Evolutionary conservation across 1,284 basidiomycete genomes (phyloP).

Genomic region (Trametes polyzona): DNA sequence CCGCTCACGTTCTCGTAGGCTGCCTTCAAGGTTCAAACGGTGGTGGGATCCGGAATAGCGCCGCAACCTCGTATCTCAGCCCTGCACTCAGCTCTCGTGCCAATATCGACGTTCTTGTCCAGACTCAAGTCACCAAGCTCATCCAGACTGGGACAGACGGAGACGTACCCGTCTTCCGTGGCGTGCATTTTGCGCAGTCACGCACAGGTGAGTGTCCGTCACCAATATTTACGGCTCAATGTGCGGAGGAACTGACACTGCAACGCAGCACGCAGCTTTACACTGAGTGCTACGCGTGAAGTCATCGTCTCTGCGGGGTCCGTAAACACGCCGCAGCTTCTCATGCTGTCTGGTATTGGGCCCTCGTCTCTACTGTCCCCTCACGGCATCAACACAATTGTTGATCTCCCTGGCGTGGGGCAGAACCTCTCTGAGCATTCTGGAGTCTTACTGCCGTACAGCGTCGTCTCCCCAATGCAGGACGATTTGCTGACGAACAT

Average conservation of each 20-base stretch:
- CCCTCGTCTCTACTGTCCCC: conserved; percentile 13
- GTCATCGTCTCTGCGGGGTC: conserved; percentile 29
- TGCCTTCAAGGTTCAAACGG: conserved; percentile 18
- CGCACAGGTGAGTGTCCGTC: conserved; percentile 16
- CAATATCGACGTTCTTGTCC: conserved; percentile 46
- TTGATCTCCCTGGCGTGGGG: conserved; percentile 43
- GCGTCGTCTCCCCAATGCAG: no score
- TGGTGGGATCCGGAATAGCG: conserved; percentile 35
- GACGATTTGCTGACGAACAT: conserved; percentile 20
- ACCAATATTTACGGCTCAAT: not conserved
- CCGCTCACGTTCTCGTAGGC: not conserved
- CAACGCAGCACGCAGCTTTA: no score
- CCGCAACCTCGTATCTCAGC: conserved; percentile 35
- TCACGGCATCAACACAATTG: conserved; percentile 33
- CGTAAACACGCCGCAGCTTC: conserved; percentile 38
- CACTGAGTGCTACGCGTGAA: no score
- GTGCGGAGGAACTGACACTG: no score
- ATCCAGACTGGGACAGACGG: conserved; percentile 29
- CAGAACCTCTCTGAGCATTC: conserved; percentile 43
- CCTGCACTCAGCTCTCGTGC: conserved; percentile 33
- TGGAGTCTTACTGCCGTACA: conserved; percentile 20
- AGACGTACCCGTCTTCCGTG: conserved; percentile 32
- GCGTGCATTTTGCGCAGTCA: conserved; percentile 37
- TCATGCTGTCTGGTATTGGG: conserved; percentile 34
- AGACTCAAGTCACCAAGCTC: conserved; percentile 44